phyloP scores from a whole-genome alignment of 2,329 filamentous ascomycete genomes.

The Clarireedia homoeocarpa region DNA sequence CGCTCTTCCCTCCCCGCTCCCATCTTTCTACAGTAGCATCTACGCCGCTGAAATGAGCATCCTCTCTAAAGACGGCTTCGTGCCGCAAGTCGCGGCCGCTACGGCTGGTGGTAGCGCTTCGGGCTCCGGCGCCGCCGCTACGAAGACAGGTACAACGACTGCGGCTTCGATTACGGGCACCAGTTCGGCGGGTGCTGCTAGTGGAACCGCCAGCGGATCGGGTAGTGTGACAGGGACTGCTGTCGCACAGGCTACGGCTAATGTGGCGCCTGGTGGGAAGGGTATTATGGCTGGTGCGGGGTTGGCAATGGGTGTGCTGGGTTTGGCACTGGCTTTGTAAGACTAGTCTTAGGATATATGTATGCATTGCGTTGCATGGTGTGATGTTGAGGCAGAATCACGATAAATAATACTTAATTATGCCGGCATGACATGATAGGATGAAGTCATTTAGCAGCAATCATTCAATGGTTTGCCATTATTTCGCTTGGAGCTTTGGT shows the following conservation, averaged over 20 bases:
- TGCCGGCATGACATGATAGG: too few relatives aligned
- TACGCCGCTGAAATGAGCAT: conserved; percentile 10
- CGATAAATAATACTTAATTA: too few relatives aligned
- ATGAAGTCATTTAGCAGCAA: too few relatives aligned
- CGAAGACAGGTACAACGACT: neutral
- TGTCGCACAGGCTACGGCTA: neutral
- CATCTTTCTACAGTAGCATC: conserved; percentile 5
- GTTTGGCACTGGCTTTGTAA: conserved; percentile 8
- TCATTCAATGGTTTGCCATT: too few relatives aligned
- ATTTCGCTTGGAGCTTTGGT: too few relatives aligned
- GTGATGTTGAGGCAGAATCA: neutral
- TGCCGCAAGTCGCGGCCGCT: neutral
- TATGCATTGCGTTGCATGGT: neutral
- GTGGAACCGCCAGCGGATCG: neutral
- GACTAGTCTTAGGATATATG: neutral
- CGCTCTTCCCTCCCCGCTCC: conserved; percentile 7
- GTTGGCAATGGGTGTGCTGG: conserved; percentile 6
- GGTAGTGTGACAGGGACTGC: neutral
- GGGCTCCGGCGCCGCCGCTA: neutral
- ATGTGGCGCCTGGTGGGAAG: neutral
- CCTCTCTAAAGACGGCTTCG: conserved; percentile 6
- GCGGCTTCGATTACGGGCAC: neutral
- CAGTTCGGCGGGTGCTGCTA: neutral
- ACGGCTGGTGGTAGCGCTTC: neutral
- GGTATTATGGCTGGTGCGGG: neutral